Evolutionary conservation across 2,329 filamentous ascomycete genomes (phyloP).

Genomic region (Penicillium sp.): DNA sequence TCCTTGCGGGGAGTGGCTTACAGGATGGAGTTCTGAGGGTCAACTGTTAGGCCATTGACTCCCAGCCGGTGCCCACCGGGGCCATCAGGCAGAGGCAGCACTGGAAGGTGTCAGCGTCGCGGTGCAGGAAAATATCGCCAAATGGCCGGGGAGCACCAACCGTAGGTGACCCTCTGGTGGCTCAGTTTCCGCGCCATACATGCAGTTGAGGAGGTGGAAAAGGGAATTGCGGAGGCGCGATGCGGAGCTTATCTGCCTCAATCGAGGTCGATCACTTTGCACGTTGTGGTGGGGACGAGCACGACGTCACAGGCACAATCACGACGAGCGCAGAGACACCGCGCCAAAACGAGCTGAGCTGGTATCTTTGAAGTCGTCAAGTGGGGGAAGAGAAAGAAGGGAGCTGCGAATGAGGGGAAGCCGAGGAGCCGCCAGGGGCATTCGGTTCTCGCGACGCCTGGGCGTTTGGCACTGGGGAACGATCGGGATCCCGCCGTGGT

Average conservation of each 20-base stretch:
- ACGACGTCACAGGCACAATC: slow-evolving; percentile 21
- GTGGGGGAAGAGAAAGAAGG: slow-evolving; percentile 2
- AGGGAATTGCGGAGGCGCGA: slow-evolving; percentile 30
- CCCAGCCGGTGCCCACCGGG: slow-evolving; percentile 86
- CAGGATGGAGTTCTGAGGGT: slow-evolving; percentile 79
- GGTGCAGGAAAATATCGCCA: background rate
- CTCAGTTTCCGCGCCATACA: slow-evolving; percentile 66
- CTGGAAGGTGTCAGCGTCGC: slow-evolving; percentile 39
- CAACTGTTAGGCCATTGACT: slow-evolving; percentile 90
- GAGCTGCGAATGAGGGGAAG: slow-evolving; percentile 32
- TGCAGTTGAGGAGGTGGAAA: slow-evolving; percentile 19
- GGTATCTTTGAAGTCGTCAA: background rate
- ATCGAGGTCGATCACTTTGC: slow-evolving; percentile 25
- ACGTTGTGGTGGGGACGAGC: slow-evolving; percentile 20
- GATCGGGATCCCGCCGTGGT: too few species aligned
- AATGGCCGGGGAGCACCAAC: slow-evolving; percentile 41
- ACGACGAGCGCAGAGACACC: slow-evolving; percentile 1
- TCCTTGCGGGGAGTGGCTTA: slow-evolving; percentile 49
- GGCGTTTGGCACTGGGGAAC: too few species aligned
- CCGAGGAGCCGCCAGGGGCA: slow-evolving; percentile 21
- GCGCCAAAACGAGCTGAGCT: background rate
- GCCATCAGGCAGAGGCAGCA: slow-evolving; percentile 69
- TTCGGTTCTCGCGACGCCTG: slow-evolving; percentile 9
- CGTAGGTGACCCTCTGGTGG: slow-evolving; percentile 67
- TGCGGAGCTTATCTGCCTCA: slow-evolving; percentile 32